Evolutionary conservation across 352 stramenopile genomes (phyloP), one percentile per base, ranked within the genome.

Genomic region (Halophytophthora polymorphica): DNA sequence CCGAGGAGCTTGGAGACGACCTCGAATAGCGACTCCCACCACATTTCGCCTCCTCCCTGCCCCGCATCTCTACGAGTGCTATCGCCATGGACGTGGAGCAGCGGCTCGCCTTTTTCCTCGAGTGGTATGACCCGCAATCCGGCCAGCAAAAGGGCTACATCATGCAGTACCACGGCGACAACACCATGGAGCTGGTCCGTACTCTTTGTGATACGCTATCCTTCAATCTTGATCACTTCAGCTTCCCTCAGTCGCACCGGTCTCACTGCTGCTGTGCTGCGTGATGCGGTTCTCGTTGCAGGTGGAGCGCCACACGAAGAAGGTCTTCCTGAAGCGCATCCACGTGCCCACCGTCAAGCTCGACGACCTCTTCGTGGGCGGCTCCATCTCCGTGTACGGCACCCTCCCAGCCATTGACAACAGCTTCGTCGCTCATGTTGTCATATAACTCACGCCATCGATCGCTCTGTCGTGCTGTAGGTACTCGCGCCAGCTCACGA

Each of bases 281-380:
- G 31, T 23, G 21, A 34, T 44, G 33, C 33, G 22, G 46, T 45
- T 15, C 4, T 40, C 5, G 7, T 42, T 39, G 45, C 40, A 91
- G 81, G 61, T 89, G 34, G 80, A 89, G 40, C 59, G 73, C 7
- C 65, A 83, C 23, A 76, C 73, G 17, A 77, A 69, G 41, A 77
- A 72, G 6, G 49, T 73, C 28, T 93, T 95, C 47, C 72, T 95
- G 41, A 91, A 90, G 63, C 77, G 79, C 19, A 93, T 90, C 42
- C 71, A 59, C 39, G 86, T 92, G 35, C 76, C 81, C 15, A 82
- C 71, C 7, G 57, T 95, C 15, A 83, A 61, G 13, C 58, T 78
- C 15, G 65, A 77, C 0, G 72, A 93, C 50, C 59, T 94, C 28
- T 88, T 79, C 50, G 58, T 90, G 15, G 83, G 86, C 21, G 67